Base-by-base conservation (phyloP, 1,139 yeast genomes). In the Wickerhamiella infanticola region DNA sequence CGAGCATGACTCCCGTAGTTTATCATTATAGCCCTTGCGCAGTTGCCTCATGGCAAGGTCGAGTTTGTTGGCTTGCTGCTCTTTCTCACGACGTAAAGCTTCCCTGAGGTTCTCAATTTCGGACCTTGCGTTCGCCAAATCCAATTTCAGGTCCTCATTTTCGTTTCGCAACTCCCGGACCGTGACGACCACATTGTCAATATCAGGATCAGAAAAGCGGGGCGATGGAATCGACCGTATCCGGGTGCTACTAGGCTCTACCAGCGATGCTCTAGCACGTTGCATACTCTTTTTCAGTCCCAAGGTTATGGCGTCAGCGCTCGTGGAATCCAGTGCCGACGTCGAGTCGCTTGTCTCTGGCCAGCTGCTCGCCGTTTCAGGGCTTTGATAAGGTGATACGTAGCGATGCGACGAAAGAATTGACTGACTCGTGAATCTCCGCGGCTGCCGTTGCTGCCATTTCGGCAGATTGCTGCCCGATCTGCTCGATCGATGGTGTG, bases 41-140 rank as follows among this genome's bases (percentile, higher is more conserved):
- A 50, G 24, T 24, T 37, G 39, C 6, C 36, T 29, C 7, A 29
- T 11, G 33, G 33, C 42, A 3, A 50, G 44, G 5, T 49, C 48
- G 42, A 44, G 42, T 23, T 39, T 42, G 13, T 46, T 43, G 31
- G 45, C 47, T 7, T 18, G 41, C 3, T 24, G 35, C 27, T 45
- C 48, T 9, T 43, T 42, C 2, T 24, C 31, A 4, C 40, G 23
- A 3, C 11, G 8, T 1, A 46, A 24, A 6, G 23, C n/a, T n/a
- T 27, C 37, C 7, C 43, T 13, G 2, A 39, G 45, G 4, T 9
- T 13, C n/a, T 40, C 7, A 33, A 39, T 43, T 9, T 29, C 33
- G 5, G 24, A 37, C 31, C 25, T n/a, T 4, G 24, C 11, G 2
- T 35, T 26, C 4, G 9, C 25, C 9, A 47, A 31, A 8, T 39